Conservation (phyloP, 2,329 filamentous ascomycete genomes). For the Fusarium sp. region DNA sequence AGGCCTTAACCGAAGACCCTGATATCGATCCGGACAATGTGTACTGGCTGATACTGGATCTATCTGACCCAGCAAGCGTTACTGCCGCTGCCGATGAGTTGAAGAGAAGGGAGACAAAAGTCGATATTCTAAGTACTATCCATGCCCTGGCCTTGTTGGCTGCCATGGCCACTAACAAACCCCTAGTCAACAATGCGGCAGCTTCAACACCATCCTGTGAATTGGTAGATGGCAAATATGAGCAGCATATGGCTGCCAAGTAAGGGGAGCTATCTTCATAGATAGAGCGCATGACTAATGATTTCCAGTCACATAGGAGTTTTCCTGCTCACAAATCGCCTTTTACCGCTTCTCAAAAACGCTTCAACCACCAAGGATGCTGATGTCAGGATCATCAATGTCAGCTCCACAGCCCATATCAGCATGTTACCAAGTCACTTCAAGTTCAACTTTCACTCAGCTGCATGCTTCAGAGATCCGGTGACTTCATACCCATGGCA, state of each 20-base stretch:
- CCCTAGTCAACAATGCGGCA: conserved; percentile 43
- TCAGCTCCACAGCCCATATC: conserved; percentile 33
- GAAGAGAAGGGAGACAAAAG: neutral
- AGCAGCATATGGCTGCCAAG: conserved; percentile 40
- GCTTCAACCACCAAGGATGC: conserved; percentile 22
- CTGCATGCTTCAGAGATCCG: conserved; percentile 12
- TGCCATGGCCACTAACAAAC: neutral
- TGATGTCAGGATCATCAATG: conserved; percentile 43
- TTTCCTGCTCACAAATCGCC: conserved; percentile 42
- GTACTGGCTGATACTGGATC: neutral
- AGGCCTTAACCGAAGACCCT: neutral
- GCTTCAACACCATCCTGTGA: conserved; percentile 13
- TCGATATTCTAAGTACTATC: conserved; percentile 5
- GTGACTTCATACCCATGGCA: conserved; percentile 24
- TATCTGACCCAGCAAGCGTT: neutral
- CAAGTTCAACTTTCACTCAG: conserved; percentile 33
- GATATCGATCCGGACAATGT: neutral
- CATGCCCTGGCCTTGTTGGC: neutral
- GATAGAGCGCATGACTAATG: neutral
- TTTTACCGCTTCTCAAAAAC: conserved; percentile 43
- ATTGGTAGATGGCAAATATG: conserved; percentile 32
- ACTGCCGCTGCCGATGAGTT: neutral
- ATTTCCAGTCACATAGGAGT: conserved; percentile 41
- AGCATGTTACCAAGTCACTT: conserved; percentile 34
- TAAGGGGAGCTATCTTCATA: neutral